Percentiles rank a stretch among this genome's conserved stretches.
These are phyloP conservation scores for Macaranga tanarius DNA, from an alignment of 441 rosid species.

Conservation along the genomic window DNA sequence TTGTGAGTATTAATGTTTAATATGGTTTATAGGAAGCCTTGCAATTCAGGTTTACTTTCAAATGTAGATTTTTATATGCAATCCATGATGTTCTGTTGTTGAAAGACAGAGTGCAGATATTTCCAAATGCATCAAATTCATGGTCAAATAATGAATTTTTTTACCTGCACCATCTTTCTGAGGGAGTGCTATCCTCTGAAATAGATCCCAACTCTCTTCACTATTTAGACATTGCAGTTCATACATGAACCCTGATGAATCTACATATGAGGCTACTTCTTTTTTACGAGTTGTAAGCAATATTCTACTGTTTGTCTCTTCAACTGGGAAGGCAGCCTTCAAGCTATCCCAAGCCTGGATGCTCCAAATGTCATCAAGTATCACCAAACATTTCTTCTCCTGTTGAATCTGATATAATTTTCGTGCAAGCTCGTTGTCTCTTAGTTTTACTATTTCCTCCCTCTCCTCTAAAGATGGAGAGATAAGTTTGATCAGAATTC, in stretches of 20 bases:
- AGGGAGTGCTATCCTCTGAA: constrained; percentile 19
- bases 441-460: constrained; percentile 13
- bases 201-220: constrained; percentile 33
- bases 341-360: constrained; percentile 21
- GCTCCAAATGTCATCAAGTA: constrained; percentile 30
- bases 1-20: no score
- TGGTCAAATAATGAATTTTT: no score
- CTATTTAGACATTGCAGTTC: constrained; percentile 13
- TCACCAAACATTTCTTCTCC: constrained; percentile 27
- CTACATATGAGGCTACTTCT: constrained; percentile 25
- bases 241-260: constrained; percentile 15
- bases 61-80: no score
- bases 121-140: no score
- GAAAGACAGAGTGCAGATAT: no score
- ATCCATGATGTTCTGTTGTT: no score
- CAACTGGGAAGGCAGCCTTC: constrained; percentile 24
- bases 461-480: constrained; percentile 18
- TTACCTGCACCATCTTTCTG: no score
- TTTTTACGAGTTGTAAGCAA: constrained; percentile 21
- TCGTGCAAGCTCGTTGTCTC: constrained; percentile 22
- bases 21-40: no score
- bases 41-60: no score
- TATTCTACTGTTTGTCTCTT: constrained; percentile 13
- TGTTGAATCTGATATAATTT: constrained; percentile 25
- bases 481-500: constrained; percentile 20